Evolutionary conservation across 2,329 filamentous ascomycete genomes (phyloP), one percentile per base, ranked within the genome.

Genomic region (Aspergillus ochraceoroseus): DNA sequence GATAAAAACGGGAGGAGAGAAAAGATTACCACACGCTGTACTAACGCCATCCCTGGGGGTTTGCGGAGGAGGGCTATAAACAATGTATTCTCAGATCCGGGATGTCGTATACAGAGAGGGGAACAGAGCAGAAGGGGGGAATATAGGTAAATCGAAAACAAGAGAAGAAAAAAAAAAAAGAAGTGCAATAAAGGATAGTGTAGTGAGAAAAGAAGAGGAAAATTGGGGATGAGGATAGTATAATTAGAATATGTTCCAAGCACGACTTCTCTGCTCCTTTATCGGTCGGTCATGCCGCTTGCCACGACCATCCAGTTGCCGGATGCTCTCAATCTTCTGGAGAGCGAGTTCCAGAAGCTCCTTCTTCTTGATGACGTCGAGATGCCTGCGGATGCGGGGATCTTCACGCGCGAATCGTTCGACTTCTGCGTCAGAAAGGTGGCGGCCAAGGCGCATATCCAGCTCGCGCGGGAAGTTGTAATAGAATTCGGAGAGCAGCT

Each of bases 381-480:
- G 73, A 62, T 98, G 94, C 32, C 83, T 76, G 48, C 83, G 77
- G 47, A 98, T 83, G 66, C 90, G 92, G 12, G 87, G 85, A 58
- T 98, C 94, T 65, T 98, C 92, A 38, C 86, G 80, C 2, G 92
- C 92, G 55, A 98, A 95, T 17, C 79, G 78, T 61, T 98, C 90
- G 4, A 96, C 78, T 56, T 96, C 83, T 4, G 81, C 80, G 40
- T 84, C 79, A 22, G 79, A 79, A 46, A 95, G 74, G 54, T 87
- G 83, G 17, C 87, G 80, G 31, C 90, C 87, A 7, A 98, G 81
- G 22, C 89, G 80, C 44, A 83, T 71, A 63, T 98, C 92, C 8
- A 98, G 77, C 61, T 95, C 88, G 26, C 92, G 79, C 0, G 92
- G 92, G 66, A 98, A 98, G 61, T 92, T 88, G 68, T 95, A 95